Conservation (phyloP, 805 yeast genomes). For the Yarrowia phangngaensis region DNA sequence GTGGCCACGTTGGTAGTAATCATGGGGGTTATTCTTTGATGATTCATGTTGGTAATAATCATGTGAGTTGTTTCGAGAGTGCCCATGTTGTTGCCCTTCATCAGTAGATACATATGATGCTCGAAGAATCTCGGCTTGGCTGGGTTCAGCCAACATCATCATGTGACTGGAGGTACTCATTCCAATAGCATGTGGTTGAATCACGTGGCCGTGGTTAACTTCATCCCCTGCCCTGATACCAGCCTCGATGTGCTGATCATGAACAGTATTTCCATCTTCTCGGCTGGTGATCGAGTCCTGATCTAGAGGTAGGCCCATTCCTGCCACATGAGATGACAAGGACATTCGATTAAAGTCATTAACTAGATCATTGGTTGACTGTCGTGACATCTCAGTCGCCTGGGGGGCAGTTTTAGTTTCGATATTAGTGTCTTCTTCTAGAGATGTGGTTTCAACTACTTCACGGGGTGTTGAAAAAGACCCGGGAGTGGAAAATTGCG, state of each 20-base stretch:
- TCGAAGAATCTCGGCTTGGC: constrained; percentile 19
- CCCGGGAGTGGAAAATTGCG: background rate
- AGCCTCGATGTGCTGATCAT: too few species aligned
- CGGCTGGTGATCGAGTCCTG: background rate
- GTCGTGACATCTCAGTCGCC: background rate
- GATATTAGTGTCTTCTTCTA: background rate
- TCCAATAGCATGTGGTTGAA: background rate
- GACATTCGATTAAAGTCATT: constrained; percentile 8
- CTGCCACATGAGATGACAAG: constrained; percentile 1
- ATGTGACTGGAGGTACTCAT: background rate
- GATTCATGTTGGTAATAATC: background rate
- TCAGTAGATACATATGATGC: constrained; percentile 16
- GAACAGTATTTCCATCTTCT: background rate
- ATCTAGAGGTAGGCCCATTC: constrained; percentile 16
- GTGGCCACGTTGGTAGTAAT: too few species aligned
- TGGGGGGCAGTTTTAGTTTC: background rate
- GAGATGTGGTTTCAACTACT: background rate
- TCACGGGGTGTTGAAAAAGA: background rate
- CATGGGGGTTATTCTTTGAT: too few species aligned
- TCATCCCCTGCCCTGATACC: background rate
- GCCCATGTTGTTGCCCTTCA: background rate
- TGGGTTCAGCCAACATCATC: constrained; percentile 10
- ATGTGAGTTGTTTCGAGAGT: background rate
- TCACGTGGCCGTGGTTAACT: constrained; percentile 18
- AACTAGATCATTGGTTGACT: background rate